Base-by-base conservation (phyloP, 2,329 filamentous ascomycete species). In the Ophiosphaerella korrae region DNA sequence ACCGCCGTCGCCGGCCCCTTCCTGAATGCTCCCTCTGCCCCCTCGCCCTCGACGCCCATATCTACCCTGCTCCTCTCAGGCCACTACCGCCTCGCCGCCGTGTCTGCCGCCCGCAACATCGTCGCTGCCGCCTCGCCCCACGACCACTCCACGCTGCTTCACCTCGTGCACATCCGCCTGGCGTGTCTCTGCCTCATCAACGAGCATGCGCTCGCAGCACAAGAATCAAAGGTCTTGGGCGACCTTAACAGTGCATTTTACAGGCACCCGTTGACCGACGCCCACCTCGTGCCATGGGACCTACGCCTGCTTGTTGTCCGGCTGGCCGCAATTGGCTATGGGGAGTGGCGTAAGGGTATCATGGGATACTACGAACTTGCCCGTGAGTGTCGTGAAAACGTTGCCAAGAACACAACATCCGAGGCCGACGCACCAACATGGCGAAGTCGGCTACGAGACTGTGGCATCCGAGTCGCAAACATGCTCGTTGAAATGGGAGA, bases 311-410 rank as follows among this genome's bases (percentile, higher is more conserved):
- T 97, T 13, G 87, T 88, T 6, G 88, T 97, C 7, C 84, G 92
- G 1, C 80, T 97, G 16, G 90, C 96, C 61, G 90, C 90, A 0
- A 83, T 96, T 39, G 91, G 90, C 1, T 95, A 94, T 57, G 88
- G 88, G 3, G 94, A 99, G 73, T 84, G 87, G 42, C 82, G 93
- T 4, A 83, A 92, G 54, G 89, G 90, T 3, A 87, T 99, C 50
- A 93, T 94, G 81, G 89, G 89, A 38, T 90, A 96, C 70, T 96
- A 96, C 69, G 92, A 96, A 56, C 81, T 97, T 2, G 92, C 88
- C 0, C 77, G 89, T 7, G 91, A 96, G 72, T 90, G 90, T 2
- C 81, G 92, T 14, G 77, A 78, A 2, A 81, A 82, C 49, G 77
- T 90, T 5, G 74, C 47, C 41, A 68, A 49, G 24, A 65, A 72